phyloP scores from a whole-genome alignment of 306 rosid species.

The Acacia crassicarpa region DNA sequence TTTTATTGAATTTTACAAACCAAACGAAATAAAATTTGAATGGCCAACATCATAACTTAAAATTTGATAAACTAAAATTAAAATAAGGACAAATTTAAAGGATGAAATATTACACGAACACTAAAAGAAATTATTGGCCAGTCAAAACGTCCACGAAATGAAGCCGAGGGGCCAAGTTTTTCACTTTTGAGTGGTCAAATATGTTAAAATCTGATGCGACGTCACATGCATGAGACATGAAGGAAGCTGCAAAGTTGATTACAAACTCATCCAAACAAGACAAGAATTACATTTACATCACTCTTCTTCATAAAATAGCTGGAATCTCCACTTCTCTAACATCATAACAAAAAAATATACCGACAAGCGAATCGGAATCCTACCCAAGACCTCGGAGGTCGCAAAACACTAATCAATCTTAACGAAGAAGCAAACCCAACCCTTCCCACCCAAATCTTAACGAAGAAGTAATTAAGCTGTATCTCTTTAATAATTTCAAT shows the following conservation, averaged over 20 bases:
- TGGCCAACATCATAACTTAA: too few species aligned
- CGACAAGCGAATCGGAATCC: not conserved
- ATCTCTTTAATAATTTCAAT: not conserved
- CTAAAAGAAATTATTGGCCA: too few species aligned
- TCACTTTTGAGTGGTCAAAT: not conserved
- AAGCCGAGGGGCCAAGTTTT: not conserved
- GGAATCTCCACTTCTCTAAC: not conserved
- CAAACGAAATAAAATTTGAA: too few species aligned
- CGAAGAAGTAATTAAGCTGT: not conserved
- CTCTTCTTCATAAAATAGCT: not conserved
- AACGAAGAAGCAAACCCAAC: not conserved
- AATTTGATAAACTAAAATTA: too few species aligned
- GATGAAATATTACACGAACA: too few species aligned
- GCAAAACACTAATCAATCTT: not conserved
- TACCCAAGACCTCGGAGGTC: not conserved
- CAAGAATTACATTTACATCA: not conserved
- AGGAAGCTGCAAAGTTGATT: not conserved
- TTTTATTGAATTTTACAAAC: too few species aligned
- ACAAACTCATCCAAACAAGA: not conserved
- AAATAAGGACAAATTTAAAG: too few species aligned
- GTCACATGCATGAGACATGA: not conserved
- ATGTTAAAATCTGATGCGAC: not conserved
- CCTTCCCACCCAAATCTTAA: too few species aligned
- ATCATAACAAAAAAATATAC: not conserved
- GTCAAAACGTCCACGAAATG: not conserved